A percentile compares a stretch with the other conserved stretches of the same genome.
Conservation (phyloP, 2,329 filamentous ascomycete genomes). For the Amesomyces nigricolor region DNA sequence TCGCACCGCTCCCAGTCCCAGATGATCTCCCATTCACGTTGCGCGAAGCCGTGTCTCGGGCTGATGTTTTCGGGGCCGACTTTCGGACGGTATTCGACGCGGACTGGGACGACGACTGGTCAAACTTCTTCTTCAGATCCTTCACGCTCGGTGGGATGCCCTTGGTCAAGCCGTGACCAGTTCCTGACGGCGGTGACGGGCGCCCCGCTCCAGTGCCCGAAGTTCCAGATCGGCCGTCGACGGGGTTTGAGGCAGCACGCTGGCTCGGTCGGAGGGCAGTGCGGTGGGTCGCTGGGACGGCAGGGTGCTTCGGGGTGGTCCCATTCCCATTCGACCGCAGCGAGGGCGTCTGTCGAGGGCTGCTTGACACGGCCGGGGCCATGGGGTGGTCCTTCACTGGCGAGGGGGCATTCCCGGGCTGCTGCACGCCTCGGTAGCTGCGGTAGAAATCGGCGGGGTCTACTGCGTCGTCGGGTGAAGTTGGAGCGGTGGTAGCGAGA, state of each 20-base stretch:
- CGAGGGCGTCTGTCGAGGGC: constrained; percentile 36
- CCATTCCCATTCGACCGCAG: constrained; percentile 48
- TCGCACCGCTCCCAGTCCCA: constrained; percentile 31
- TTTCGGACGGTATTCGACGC: constrained; percentile 33
- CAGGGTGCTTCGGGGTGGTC: constrained; percentile 42
- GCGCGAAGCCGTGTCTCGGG: constrained; percentile 31
- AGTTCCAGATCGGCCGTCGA: constrained; percentile 39
- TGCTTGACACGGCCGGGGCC: constrained; percentile 36
- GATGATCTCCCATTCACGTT: constrained; percentile 33
- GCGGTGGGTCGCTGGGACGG: constrained; percentile 35
- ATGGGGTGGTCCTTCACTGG: constrained; percentile 33
- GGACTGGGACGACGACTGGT: constrained; percentile 19
- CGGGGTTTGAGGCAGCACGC: constrained; percentile 53
- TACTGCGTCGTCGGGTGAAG: constrained; percentile 33
- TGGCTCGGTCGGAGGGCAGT: constrained; percentile 38
- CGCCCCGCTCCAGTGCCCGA: constrained; percentile 27
- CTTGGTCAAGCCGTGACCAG: constrained; percentile 36
- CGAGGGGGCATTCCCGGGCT: constrained; percentile 26
- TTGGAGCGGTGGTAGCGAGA: neutral
- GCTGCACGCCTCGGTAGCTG: constrained; percentile 40
- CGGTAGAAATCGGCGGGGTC: constrained; percentile 54
- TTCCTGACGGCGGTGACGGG: constrained; percentile 19
- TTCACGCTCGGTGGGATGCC: constrained; percentile 60
- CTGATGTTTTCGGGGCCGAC: constrained; percentile 30
- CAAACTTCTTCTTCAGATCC: constrained; percentile 53